Conservation (phyloP, 2,329 filamentous ascomycete genomes). For the Cladosporium sp. region DNA sequence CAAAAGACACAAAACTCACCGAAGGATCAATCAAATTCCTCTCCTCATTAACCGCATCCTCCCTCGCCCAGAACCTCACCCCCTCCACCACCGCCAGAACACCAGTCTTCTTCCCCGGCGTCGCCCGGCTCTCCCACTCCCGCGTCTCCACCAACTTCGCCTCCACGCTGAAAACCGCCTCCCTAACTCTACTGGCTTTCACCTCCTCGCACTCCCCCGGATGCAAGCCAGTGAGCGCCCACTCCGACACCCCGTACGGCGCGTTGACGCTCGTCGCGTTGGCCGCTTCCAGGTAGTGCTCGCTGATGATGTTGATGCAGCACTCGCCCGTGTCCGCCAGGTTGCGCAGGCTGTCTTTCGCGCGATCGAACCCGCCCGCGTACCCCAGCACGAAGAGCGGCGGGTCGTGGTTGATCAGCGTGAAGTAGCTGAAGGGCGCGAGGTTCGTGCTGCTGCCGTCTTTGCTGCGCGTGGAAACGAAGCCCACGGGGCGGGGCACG, state of each 20-base stretch:
- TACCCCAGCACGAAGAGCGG: constrained; percentile 69
- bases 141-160: constrained; percentile 65
- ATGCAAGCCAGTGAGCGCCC: constrained; percentile 70
- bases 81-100: constrained; percentile 76
- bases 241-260: constrained; percentile 71
- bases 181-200: constrained; percentile 64
- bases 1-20: too few species aligned
- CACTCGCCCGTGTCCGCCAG: constrained; percentile 67
- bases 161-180: constrained; percentile 79
- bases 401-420: constrained; percentile 77
- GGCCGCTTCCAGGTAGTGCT: constrained; percentile 79
- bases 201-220: constrained; percentile 61
- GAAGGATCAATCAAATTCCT: constrained; percentile 66
- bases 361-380: constrained; percentile 48
- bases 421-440: constrained; percentile 82
- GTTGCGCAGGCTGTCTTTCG: constrained; percentile 77
- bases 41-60: constrained; percentile 79
- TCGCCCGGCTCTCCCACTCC: constrained; percentile 70
- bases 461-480: constrained; percentile 51
- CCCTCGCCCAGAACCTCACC: constrained; percentile 78
- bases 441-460: constrained; percentile 68
- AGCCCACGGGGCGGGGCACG: constrained; percentile 72
- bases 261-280: constrained; percentile 75
- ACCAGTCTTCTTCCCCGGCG: constrained; percentile 67
- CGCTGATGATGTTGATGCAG: constrained; percentile 74